These are phyloP conservation scores for Guillardia theta DNA, from an alignment of 78 protist genomes.

Conservation along the genomic window DNA sequence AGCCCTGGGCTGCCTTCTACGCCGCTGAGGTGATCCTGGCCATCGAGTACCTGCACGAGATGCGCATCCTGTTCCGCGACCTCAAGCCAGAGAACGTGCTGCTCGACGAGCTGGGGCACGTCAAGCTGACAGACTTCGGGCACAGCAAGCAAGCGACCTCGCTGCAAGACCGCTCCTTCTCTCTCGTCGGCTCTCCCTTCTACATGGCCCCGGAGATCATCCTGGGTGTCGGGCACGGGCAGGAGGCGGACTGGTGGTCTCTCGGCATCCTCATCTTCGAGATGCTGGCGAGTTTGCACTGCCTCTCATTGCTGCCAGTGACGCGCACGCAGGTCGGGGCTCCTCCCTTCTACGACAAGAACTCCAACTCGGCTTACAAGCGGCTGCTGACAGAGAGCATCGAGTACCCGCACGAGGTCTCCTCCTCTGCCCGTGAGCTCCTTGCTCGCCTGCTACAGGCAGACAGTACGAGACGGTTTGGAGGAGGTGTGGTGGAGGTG, in stretches of 20 bases:
- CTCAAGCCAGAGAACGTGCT: conserved; percentile 29
- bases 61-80: conserved; percentile 24
- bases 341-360: not conserved
- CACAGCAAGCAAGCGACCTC: conserved; percentile 8
- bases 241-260: conserved; percentile 54
- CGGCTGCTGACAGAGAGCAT: no score
- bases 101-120: not conserved
- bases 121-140: conserved; percentile 42
- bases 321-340: not conserved
- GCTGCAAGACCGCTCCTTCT: not conserved
- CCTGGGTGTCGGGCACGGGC: not conserved
- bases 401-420: no score
- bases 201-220: conserved; percentile 87
- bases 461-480: not conserved
- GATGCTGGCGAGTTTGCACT: conserved; percentile 48
- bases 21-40: conserved; percentile 83
- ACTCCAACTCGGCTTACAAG: not conserved
- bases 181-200: conserved; percentile 84
- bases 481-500: not conserved
- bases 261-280: conserved; percentile 63
- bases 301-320: not conserved
- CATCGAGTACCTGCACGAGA: conserved; percentile 44
- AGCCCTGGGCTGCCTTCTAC: conserved; percentile 74
- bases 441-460: not conserved
- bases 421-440: not conserved